Base-by-base conservation (phyloP, 1,284 basidiomycete species). In the Phellinidium pouzarii region DNA sequence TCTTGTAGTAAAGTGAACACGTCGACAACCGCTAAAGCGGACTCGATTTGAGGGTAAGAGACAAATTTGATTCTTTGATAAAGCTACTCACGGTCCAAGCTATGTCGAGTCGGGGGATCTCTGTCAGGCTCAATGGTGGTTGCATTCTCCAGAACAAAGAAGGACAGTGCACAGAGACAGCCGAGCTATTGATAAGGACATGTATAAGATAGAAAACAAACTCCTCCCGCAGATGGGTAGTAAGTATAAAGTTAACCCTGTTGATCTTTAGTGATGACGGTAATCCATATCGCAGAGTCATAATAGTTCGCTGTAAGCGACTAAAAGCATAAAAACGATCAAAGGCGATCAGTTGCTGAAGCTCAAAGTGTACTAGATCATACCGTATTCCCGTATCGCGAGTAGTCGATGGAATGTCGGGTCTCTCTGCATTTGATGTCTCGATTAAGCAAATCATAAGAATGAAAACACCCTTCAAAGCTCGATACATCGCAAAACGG, bases 51-150 rank as follows among this genome's bases (percentile, higher is more conserved):
- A 6, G n/a, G 7, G 47, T 29, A 3, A 48, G 29, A 42, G 42
- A 23, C 27, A 12, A 12, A 50, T 23, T 40, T 5, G 11, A 3
- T 11, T 48, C 11, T 9, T 25, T 19, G n/a, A 25, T 34, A 38
- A 43, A 19, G 11, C 25, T 25, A 53, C 52, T 48, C 38, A 53
- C 52, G 27, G 48, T 37, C 52, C 52, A 54, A n/a, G 52, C 52
- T 9, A 50, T 40, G 34, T 50, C 48, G 17, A 54, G 31, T 14
- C 48, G 47, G 1, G 52, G 52, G 31, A 19, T 17, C 17, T 48
- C 47, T 12, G 44, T 19, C 14, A 50, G 14, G 34, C 38, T 44
- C 9, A 43, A 38, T 9, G 20, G 19, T 2, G 46, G 31, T 22
- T 54, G 52, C 27, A 31, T 34, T 9, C 34, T 22, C 41, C 46